Evolutionary conservation across 331 rosid genomes (phyloP).

Genomic region (Quercus lobata): DNA sequence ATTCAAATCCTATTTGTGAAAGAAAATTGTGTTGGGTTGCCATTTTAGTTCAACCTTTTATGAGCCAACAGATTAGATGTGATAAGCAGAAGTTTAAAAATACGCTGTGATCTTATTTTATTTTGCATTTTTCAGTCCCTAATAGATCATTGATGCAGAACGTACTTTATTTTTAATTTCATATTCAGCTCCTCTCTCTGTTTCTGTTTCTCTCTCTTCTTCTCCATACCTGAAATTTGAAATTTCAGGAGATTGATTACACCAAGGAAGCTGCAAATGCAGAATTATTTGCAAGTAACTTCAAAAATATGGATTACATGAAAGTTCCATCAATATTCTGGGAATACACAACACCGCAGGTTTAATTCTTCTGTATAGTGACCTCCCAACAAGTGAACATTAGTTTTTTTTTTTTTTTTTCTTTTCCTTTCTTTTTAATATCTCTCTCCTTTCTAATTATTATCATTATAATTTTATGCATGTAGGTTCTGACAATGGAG

Average conservation of each 20-base stretch:
- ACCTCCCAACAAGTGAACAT: conserved; percentile 1
- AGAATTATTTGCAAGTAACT: conserved; percentile 84
- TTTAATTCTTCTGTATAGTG: conserved; percentile 17
- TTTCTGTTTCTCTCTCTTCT: neutral
- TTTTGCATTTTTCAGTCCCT: neutral
- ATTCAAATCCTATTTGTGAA: neutral
- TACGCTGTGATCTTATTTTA: neutral
- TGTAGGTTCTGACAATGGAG: conserved; percentile 97
- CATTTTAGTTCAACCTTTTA: neutral
- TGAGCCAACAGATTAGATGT: neutral
- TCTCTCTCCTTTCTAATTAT: conserved; percentile 2
- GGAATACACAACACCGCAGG: conserved; percentile 99
- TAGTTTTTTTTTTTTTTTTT: neutral
- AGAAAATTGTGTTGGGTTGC: neutral
- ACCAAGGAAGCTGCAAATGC: conserved; percentile 97
- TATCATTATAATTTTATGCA: conserved; percentile 7
- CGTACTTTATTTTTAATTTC: neutral
- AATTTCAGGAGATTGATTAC: conserved; percentile 97
- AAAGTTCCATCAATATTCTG: conserved; percentile 84
- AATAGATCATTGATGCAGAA: neutral
- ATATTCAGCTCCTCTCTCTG: neutral
- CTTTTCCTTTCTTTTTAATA: neutral
- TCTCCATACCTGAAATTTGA: neutral
- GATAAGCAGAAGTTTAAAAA: neutral
- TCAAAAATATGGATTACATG: conserved; percentile 76